Evolutionary conservation across 192 early-diverging fungal species (phyloP).

Genomic region (Rhizoclosmatium sp.): DNA sequence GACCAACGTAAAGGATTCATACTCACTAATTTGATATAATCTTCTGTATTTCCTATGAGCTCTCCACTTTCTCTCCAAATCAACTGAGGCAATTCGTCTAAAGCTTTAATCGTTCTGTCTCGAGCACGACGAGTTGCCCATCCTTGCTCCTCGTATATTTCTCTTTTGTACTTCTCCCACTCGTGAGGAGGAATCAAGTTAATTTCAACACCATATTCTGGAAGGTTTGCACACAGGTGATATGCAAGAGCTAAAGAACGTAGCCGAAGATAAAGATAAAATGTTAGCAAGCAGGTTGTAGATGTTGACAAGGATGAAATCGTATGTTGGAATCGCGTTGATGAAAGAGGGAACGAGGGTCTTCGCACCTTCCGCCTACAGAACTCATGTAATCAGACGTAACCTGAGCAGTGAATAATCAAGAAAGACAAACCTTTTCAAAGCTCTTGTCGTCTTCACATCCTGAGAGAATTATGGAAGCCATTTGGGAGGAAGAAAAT

Average conservation of each 20-base stretch:
- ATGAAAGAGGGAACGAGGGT: background rate
- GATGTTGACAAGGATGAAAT: background rate
- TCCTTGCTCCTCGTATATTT: conserved; percentile 11
- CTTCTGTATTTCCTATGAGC: conserved; percentile 31
- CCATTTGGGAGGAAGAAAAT: background rate
- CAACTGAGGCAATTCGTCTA: conserved; percentile 21
- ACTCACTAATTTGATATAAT: conserved; percentile 27
- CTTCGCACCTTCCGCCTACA: conserved; percentile 3
- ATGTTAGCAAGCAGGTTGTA: background rate
- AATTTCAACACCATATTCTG: conserved; percentile 30
- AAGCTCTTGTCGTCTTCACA: conserved; percentile 24
- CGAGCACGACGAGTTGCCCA: conserved; percentile 28
- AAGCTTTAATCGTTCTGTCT: conserved; percentile 18
- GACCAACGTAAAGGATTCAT: background rate
- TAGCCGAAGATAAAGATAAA: background rate
- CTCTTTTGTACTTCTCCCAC: conserved; percentile 18
- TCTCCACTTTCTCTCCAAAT: conserved; percentile 34
- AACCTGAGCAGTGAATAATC: background rate
- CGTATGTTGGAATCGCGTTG: conserved; percentile 10
- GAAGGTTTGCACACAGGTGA: conserved; percentile 28
- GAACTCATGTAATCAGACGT: background rate
- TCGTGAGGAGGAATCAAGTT: conserved; percentile 8
- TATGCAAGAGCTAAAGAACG: conserved; percentile 24
- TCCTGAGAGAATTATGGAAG: conserved; percentile 10
- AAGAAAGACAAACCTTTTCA: conserved; percentile 14